Conservation (phyloP, 202 grass and related monocot genomes). For the Zoysia matrella region DNA sequence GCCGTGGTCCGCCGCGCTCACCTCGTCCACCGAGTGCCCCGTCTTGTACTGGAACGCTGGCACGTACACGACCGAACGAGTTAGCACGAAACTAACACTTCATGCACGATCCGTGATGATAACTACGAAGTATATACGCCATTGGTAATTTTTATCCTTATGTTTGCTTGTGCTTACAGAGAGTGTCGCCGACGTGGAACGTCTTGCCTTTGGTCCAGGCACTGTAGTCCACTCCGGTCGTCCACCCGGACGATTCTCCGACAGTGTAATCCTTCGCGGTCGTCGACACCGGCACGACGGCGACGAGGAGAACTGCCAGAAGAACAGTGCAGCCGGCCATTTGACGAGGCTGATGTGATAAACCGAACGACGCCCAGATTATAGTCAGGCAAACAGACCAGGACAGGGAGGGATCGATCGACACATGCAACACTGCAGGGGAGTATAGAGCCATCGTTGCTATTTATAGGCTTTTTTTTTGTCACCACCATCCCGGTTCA, state of each 20-base stretch:
- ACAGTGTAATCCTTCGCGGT: slow-evolving; percentile 54
- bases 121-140: no score
- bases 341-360: no score
- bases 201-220: slow-evolving; percentile 56
- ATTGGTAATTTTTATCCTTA: no score
- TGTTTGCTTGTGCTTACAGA: slow-evolving; percentile 27
- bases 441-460: not conserved
- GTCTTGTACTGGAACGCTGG: slow-evolving; percentile 65
- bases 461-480: not conserved
- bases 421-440: not conserved
- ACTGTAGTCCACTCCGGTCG: slow-evolving; percentile 44
- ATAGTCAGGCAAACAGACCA: no score
- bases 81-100: not conserved
- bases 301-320: slow-evolving; percentile 28
- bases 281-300: slow-evolving; percentile 28
- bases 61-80: not conserved
- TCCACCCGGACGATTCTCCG: slow-evolving; percentile 62
- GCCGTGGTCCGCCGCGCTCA: slow-evolving; percentile 57
- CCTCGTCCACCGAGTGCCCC: slow-evolving; percentile 61
- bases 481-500: not conserved
- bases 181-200: slow-evolving; percentile 54
- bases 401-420: not conserved
- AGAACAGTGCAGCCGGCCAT: slow-evolving; percentile 42
- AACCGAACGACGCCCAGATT: not conserved
- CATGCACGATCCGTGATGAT: not conserved